Conservation (phyloP, 2,329 filamentous ascomycete species). For the Fusarium drepaniforme region DNA sequence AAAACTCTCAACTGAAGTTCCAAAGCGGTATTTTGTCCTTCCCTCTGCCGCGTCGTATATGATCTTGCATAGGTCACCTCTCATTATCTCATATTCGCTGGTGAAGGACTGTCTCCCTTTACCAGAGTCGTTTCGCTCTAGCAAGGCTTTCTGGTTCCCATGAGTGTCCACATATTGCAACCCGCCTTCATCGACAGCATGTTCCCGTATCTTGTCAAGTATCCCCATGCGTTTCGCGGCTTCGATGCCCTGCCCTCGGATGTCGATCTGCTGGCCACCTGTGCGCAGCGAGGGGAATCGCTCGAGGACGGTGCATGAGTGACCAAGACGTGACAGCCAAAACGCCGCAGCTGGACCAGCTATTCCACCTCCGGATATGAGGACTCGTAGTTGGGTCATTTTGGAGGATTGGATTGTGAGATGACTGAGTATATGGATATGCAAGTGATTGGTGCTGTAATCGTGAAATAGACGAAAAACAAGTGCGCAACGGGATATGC, state of each 20-base stretch:
- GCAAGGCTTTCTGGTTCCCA: conserved; percentile 54
- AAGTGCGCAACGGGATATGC: background rate
- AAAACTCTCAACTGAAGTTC: conserved; percentile 22
- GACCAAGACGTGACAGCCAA: conserved; percentile 53
- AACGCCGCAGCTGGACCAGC: conserved; percentile 58
- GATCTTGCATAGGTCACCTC: conserved; percentile 65
- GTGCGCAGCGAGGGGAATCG: conserved; percentile 52
- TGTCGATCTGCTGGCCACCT: conserved; percentile 60
- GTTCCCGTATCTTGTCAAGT: conserved; percentile 52
- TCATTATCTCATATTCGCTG: conserved; percentile 71
- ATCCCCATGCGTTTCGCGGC: conserved; percentile 56
- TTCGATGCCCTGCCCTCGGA: conserved; percentile 56
- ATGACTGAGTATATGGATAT: background rate
- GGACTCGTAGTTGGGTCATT: conserved; percentile 53
- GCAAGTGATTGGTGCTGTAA: background rate
- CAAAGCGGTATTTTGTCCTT: conserved; percentile 25
- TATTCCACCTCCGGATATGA: conserved; percentile 62
- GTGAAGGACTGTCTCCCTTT: conserved; percentile 59
- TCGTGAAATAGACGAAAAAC: background rate
- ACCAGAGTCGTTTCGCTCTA: conserved; percentile 52
- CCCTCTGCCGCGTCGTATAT: conserved; percentile 57
- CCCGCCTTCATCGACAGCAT: conserved; percentile 57
- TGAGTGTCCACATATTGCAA: conserved; percentile 57
- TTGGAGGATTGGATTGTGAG: too few species aligned
- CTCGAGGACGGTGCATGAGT: conserved; percentile 59